Percentiles rank a stretch among this genome's conserved stretches.
Conservation (phyloP, 1,284 basidiomycete genomes). For the Ceratobasidium sp. region DNA sequence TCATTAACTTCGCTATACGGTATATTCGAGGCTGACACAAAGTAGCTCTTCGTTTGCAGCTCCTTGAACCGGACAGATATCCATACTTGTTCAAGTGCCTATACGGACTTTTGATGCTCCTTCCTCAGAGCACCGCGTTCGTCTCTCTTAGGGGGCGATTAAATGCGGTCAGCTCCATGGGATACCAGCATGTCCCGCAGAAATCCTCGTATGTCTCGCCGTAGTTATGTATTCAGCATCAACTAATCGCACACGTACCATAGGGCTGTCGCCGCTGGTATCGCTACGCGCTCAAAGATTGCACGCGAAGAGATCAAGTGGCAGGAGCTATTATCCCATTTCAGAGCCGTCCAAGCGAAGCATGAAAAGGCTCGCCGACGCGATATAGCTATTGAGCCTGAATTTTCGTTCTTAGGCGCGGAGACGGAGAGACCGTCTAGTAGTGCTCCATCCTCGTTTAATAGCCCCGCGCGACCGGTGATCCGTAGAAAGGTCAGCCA, state of each 20-base stretch:
- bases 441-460: neutral
- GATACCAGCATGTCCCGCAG: slow-evolving; percentile 82
- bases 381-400: slow-evolving; percentile 44
- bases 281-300: slow-evolving; percentile 76
- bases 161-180: slow-evolving; percentile 94
- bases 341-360: slow-evolving; percentile 83
- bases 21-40: slow-evolving; percentile 1
- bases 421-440: slow-evolving; percentile 2
- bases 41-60: slow-evolving; percentile 92
- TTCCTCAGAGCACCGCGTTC: slow-evolving; percentile 98
- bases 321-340: slow-evolving; percentile 90
- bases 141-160: slow-evolving; percentile 94
- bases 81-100: slow-evolving; percentile 98
- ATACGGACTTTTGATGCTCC: slow-evolving; percentile 96
- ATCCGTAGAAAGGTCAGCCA: slow-evolving; percentile 34
- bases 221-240: slow-evolving; percentile 51
- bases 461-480: slow-evolving; percentile 15
- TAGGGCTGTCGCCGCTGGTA: slow-evolving; percentile 28
- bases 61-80: slow-evolving; percentile 96
- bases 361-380: slow-evolving; percentile 88
- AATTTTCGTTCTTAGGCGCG: slow-evolving; percentile 33
- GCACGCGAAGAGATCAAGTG: slow-evolving; percentile 92
- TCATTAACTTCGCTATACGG: neutral
- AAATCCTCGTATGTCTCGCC: slow-evolving; percentile 63
- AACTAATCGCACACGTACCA: neutral